A percentile compares a stretch with the other conserved stretches of the same genome.
Evolutionary conservation across 2,329 filamentous ascomycete species (phyloP).

Genomic region (Dactylellina parvicollis): DNA sequence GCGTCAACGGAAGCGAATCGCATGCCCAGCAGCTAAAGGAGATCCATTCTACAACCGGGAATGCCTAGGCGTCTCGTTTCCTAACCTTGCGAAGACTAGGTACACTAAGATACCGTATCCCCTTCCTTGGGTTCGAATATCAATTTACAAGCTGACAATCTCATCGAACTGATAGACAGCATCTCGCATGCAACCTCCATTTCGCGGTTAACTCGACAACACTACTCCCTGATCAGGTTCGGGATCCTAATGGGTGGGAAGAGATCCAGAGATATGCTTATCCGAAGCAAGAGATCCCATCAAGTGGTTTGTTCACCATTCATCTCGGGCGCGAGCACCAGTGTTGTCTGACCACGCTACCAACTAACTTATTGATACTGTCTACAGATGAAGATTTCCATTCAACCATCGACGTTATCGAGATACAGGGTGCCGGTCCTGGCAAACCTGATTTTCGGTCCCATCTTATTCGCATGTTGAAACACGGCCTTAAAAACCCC

Average conservation of each 20-base stretch:
- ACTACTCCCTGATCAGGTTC: conserved; percentile 24
- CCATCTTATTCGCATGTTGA: conserved; percentile 24
- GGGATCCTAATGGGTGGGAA: conserved; percentile 40
- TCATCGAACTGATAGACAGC: conserved; percentile 19
- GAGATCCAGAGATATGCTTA: conserved; percentile 30
- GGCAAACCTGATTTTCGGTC: conserved; percentile 42
- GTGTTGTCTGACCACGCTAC: too few relatives aligned
- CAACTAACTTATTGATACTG: not conserved
- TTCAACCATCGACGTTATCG: conserved; percentile 18
- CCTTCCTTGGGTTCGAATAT: not conserved
- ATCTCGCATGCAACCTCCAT: conserved; percentile 24
- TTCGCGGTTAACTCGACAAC: conserved; percentile 28
- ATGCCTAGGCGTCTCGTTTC: conserved; percentile 36
- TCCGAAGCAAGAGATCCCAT: conserved; percentile 23
- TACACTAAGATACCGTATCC: too few relatives aligned
- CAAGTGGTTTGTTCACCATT: conserved; percentile 32
- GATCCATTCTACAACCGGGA: conserved; percentile 34
- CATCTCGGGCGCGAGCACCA: too few relatives aligned
- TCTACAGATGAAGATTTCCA: conserved; percentile 41
- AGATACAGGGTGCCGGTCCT: conserved; percentile 3
- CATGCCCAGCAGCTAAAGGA: conserved; percentile 49
- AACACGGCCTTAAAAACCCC: not conserved
- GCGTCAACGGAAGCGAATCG: conserved; percentile 12
- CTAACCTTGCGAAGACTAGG: conserved; percentile 48
- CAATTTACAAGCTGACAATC: not conserved